Conservation (phyloP, 805 yeast genomes). For the Debaryomyces tyrocola region DNA sequence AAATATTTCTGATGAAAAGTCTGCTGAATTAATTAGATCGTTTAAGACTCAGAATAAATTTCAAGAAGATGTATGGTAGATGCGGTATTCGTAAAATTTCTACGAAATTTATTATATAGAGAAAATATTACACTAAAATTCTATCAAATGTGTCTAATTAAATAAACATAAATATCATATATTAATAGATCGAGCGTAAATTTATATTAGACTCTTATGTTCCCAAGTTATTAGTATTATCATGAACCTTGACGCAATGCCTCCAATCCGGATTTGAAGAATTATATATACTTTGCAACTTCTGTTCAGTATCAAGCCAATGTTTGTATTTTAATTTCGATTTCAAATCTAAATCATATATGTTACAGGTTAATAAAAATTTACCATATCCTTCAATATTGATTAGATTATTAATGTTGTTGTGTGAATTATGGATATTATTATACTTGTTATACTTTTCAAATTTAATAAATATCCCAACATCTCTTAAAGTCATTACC, state of each 20-base stretch:
- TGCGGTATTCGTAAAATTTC: neutral
- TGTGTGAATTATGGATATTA: constrained; percentile 28
- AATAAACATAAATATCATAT: neutral
- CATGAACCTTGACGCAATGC: constrained; percentile 20
- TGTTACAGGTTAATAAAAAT: constrained; percentile 33
- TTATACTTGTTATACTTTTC: constrained; percentile 27
- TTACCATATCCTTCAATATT: constrained; percentile 22
- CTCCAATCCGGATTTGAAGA: constrained; percentile 30
- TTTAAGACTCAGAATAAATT: constrained; percentile 82
- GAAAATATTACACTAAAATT: neutral
- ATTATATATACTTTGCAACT: constrained; percentile 32
- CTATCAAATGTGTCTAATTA: neutral
- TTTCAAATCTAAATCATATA: constrained; percentile 53
- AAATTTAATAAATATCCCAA: constrained; percentile 49
- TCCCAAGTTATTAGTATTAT: constrained; percentile 2
- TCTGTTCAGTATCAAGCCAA: constrained; percentile 46
- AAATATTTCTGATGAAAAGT: constrained; percentile 63
- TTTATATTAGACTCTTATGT: neutral
- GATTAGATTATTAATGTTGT: constrained; percentile 26
- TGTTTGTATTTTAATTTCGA: constrained; percentile 41
- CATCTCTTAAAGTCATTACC: constrained; percentile 58
- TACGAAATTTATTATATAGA: neutral
- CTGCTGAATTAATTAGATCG: constrained; percentile 73
- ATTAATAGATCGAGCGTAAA: neutral
- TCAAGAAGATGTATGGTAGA: constrained; percentile 98